phyloP scores from a whole-genome alignment of 1,139 yeast species.

The Arxiozyma telluris region DNA sequence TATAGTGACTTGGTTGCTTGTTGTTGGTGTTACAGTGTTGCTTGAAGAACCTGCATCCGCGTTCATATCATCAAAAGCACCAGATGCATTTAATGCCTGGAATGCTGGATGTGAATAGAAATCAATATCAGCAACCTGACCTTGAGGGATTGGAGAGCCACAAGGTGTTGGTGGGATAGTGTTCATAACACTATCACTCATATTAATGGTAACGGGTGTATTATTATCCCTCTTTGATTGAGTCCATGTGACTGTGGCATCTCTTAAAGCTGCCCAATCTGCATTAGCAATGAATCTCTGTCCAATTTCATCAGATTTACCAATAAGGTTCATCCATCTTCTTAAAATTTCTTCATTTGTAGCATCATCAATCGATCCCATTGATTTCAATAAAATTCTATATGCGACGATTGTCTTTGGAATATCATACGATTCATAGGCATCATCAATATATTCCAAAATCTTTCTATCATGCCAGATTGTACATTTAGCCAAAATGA shows the following conservation, averaged over 20 bases:
- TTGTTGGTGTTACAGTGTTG: conserved; percentile 9
- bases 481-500: conserved; percentile 57
- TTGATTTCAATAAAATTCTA: conserved; percentile 67
- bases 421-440: conserved; percentile 52
- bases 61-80: conserved; percentile 31
- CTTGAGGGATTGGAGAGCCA: conserved; percentile 10
- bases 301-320: conserved; percentile 45
- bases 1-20: conserved; percentile 4
- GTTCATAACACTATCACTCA: conserved; percentile 7
- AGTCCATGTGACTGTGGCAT: conserved; percentile 52
- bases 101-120: conserved; percentile 30
- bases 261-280: conserved; percentile 82
- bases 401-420: conserved; percentile 61
- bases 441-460: conserved; percentile 53
- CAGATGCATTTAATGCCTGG: conserved; percentile 33
- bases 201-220: conserved; percentile 6
- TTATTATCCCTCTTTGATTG: conserved; percentile 17
- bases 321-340: conserved; percentile 54
- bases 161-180: conserved; percentile 14
- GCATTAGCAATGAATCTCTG: conserved; percentile 65
- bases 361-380: conserved; percentile 52
- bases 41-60: conserved; percentile 5
- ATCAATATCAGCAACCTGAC: conserved; percentile 18
- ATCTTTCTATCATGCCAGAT: conserved; percentile 62
- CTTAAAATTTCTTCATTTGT: conserved; percentile 46